phyloP scores from a whole-genome alignment of 2,329 filamentous ascomycete species.

The Karstenula rhodostoma region DNA sequence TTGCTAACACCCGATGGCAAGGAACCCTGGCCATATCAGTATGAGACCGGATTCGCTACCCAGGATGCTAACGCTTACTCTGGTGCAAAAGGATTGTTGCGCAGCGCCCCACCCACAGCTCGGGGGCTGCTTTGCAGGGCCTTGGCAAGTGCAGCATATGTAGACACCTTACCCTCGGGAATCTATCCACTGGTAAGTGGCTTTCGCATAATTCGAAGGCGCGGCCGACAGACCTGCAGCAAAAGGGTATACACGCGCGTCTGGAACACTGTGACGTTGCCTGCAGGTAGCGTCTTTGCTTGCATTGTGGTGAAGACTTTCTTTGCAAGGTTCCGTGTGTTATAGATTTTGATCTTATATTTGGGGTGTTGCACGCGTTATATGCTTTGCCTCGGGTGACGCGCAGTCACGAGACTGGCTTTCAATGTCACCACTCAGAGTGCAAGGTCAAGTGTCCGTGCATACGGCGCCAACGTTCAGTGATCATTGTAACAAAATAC shows the following conservation, averaged over 20 bases:
- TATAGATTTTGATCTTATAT: neutral
- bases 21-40: slow-evolving; percentile 61
- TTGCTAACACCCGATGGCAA: slow-evolving; percentile 82
- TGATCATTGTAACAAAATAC: neutral
- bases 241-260: slow-evolving; percentile 72
- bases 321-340: neutral
- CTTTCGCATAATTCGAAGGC: neutral
- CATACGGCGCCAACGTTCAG: neutral
- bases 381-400: slow-evolving; percentile 17
- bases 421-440: slow-evolving; percentile 41
- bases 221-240: slow-evolving; percentile 60
- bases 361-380: slow-evolving; percentile 4
- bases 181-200: slow-evolving; percentile 53
- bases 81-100: slow-evolving; percentile 82
- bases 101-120: slow-evolving; percentile 79
- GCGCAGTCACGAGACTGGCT: slow-evolving; percentile 45
- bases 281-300: slow-evolving; percentile 25
- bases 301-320: slow-evolving; percentile 16
- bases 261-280: slow-evolving; percentile 47
- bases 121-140: slow-evolving; percentile 75
- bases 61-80: slow-evolving; percentile 38
- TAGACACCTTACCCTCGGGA: slow-evolving; percentile 76
- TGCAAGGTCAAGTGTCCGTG: neutral
- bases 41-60: neutral
- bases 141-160: slow-evolving; percentile 76